phyloP scores from a whole-genome alignment of 208 protist species.

The Phytomonas serpens region DNA sequence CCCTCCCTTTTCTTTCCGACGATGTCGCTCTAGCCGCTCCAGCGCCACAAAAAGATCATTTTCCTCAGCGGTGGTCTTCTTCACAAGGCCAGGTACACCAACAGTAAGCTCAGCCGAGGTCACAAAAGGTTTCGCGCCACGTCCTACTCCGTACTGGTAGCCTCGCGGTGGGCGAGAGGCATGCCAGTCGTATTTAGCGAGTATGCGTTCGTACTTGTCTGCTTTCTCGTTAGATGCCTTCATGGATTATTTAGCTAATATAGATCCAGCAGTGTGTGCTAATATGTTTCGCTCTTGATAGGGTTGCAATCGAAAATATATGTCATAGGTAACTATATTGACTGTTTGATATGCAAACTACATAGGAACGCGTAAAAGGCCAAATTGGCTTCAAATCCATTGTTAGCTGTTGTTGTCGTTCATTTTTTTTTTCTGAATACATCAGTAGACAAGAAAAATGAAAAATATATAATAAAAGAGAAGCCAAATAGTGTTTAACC shows the following conservation, averaged over 20 bases:
- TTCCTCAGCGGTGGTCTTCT: constrained; percentile 30
- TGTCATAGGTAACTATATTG: background rate
- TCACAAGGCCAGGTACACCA: constrained; percentile 14
- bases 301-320: background rate
- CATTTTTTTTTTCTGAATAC: background rate
- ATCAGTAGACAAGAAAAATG: background rate
- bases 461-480: constrained; percentile 10
- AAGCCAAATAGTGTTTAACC: background rate
- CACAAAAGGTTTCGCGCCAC: constrained; percentile 65
- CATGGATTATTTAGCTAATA: background rate
- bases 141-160: constrained; percentile 71
- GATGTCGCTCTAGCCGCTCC: constrained; percentile 44
- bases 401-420: background rate
- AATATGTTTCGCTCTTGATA: background rate
- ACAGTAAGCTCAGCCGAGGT: constrained; percentile 71
- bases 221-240: constrained; percentile 9
- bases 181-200: constrained; percentile 71
- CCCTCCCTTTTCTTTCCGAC: constrained; percentile 10
- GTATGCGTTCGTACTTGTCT: constrained; percentile 73
- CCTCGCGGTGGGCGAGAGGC: constrained; percentile 46
- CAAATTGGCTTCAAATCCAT: background rate
- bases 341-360: background rate
- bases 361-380: background rate
- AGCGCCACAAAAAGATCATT: constrained; percentile 37
- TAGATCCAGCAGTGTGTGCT: background rate